A percentile compares a stretch with the other conserved stretches of the same genome.
phyloP scores from a whole-genome alignment of 2,329 filamentous ascomycete species.

The Penicillium crustosum region DNA sequence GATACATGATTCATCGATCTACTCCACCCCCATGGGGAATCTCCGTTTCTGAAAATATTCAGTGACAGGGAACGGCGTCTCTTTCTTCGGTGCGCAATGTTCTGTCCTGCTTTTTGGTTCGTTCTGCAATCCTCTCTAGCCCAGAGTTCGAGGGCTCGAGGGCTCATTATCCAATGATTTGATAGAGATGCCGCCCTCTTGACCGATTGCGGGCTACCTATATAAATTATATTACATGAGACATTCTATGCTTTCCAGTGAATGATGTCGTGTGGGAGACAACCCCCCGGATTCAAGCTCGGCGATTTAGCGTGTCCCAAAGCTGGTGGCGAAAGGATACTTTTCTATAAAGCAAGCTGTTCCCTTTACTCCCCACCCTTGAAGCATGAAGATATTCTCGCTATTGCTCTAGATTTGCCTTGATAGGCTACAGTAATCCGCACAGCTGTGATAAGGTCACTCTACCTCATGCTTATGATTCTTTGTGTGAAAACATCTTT shows the following conservation, averaged over 20 bases:
- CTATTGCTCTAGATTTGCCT: background rate
- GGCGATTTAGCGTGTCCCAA: no score
- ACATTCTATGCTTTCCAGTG: background rate
- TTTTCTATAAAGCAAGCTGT: background rate
- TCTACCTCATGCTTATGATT: no score
- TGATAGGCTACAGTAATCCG: background rate
- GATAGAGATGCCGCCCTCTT: background rate
- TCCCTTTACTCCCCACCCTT: background rate
- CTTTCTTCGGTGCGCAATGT: background rate
- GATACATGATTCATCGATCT: background rate
- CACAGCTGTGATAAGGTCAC: no score
- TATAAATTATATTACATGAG: slow-evolving; percentile 7
- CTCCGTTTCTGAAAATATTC: slow-evolving; percentile 2
- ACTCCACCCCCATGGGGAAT: slow-evolving; percentile 1
- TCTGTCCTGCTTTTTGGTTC: background rate
- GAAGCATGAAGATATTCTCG: background rate
- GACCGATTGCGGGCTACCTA: no score
- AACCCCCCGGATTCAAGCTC: background rate
- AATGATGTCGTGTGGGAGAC: background rate
- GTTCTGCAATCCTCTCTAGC: background rate
- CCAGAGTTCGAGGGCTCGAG: background rate
- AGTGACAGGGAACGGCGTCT: slow-evolving; percentile 6
- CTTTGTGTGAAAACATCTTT: no score
- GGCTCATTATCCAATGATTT: background rate
- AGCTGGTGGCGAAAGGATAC: no score